These are phyloP conservation scores for Celoporthe dispersa DNA, from an alignment of 2,329 filamentous ascomycete species.

Conservation along the genomic window DNA sequence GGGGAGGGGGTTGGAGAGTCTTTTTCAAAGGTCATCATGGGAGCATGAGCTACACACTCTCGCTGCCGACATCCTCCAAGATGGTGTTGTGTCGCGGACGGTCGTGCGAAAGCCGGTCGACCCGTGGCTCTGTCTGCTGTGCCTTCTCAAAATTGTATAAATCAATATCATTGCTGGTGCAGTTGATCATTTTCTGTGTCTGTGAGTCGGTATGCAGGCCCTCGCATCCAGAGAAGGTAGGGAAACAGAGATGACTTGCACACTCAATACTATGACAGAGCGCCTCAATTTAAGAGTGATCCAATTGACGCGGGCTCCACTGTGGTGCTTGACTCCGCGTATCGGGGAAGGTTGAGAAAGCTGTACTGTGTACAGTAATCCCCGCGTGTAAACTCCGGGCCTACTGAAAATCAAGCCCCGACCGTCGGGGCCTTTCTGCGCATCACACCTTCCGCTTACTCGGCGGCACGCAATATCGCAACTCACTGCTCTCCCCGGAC, in stretches of 20 bases:
- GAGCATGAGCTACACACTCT: constrained; percentile 10
- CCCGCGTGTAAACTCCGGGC: not conserved
- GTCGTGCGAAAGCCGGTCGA: no score
- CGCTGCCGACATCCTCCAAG: no score
- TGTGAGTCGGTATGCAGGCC: no score
- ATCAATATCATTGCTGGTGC: no score
- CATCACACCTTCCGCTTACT: not conserved
- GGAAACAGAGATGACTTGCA: no score
- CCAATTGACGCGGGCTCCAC: not conserved
- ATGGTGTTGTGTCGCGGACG: no score
- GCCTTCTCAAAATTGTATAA: no score
- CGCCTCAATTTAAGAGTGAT: no score
- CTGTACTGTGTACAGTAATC: not conserved
- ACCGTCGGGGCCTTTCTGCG: not conserved
- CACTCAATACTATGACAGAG: no score
- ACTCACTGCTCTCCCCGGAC: not conserved
- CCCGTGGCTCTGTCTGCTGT: no score
- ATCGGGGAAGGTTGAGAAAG: not conserved
- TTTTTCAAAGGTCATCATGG: constrained; percentile 48
- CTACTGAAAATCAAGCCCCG: not conserved
- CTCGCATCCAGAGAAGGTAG: not conserved
- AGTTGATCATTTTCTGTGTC: no score
- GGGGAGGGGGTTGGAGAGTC: constrained; percentile 48
- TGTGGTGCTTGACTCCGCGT: not conserved
- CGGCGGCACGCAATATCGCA: constrained; percentile 1